Conservation (phyloP, 768 basidiomycete genomes). For the Ramaria sp. region DNA sequence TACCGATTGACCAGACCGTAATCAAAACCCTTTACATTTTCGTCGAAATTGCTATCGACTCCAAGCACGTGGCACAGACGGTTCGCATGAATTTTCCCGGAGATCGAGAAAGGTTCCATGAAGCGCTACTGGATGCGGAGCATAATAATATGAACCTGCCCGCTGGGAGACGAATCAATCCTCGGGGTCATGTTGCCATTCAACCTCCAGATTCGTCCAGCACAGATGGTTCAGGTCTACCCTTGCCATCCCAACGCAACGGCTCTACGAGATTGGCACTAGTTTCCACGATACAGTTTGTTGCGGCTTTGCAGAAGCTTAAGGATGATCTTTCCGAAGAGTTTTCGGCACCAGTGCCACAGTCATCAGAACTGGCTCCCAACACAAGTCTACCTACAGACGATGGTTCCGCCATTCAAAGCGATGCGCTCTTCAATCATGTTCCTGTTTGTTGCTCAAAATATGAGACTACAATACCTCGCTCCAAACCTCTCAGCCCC, state of each 20-base stretch:
- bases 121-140: constrained; percentile 43
- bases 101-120: constrained; percentile 53
- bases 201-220: constrained; percentile 26
- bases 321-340: constrained; percentile 62
- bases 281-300: constrained; percentile 97
- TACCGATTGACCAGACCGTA: constrained; percentile 87
- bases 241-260: constrained; percentile 16
- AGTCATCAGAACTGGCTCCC: neutral
- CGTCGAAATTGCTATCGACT: constrained; percentile 93
- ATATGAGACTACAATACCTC: constrained; percentile 71
- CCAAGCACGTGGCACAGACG: constrained; percentile 69
- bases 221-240: neutral
- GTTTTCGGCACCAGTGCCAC: constrained; percentile 14
- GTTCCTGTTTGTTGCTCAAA: constrained; percentile 40
- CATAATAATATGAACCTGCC: constrained; percentile 32
- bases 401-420: constrained; percentile 13
- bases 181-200: constrained; percentile 44
- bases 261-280: constrained; percentile 69
- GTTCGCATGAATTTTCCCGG: constrained; percentile 85
- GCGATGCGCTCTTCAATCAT: neutral
- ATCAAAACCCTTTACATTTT: constrained; percentile 97
- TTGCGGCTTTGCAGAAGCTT: constrained; percentile 79
- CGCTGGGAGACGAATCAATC: constrained; percentile 32
- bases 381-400: neutral
- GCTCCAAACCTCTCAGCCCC: constrained; percentile 86